Evolutionary conservation across 176 grass and related monocot species (phyloP), one percentile per base, ranked within the genome.

Genomic region (Chrysopogon serrulatus): DNA sequence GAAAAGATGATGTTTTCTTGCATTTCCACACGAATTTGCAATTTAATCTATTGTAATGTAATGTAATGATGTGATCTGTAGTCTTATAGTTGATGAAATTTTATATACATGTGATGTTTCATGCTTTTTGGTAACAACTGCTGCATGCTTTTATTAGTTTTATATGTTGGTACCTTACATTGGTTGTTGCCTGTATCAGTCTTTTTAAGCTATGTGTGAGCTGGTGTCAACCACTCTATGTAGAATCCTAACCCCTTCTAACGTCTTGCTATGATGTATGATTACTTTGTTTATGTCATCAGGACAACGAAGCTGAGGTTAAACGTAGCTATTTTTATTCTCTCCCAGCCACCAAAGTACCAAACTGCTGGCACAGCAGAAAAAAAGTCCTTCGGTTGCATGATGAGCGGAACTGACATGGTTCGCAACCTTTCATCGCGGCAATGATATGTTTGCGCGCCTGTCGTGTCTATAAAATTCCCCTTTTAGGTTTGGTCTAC

Each of bases 231-330:
- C 67, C 3, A 59, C 63, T 82, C 47, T 47, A 74, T 15, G 63
- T 59, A 71, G 72, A 90, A 77, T 82, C 70, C 82, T 28, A 78
- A 65, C 43, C 78, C 71, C 76, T 62, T 32, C 27, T 27, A 65
- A 68, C 72, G 57, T 65, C 68, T 27, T 59, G 24, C 83, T 82
- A 35, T 42, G 4, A 14, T 78, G 53, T 17, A 70, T 77, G 35
- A 45, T 69, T 77, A 65, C 16, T 27, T 68, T 43, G 61, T 64
- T 69, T 61, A 76, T 80, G 10, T 62, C 33, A 63, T 79, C 45
- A 53, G 70, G 31, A 32, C 57, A 74, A 44, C 74, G 33, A 78
- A 66, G 68, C 64, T 32, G 4, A 15, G 37, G 23, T 30, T 0
- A 33, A 65, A 65, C 41, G 13, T 40, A 36, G 43, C 36, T 60